Base-by-base conservation (phyloP, 768 basidiomycete genomes). In the Strobilomyces dryophilus region DNA sequence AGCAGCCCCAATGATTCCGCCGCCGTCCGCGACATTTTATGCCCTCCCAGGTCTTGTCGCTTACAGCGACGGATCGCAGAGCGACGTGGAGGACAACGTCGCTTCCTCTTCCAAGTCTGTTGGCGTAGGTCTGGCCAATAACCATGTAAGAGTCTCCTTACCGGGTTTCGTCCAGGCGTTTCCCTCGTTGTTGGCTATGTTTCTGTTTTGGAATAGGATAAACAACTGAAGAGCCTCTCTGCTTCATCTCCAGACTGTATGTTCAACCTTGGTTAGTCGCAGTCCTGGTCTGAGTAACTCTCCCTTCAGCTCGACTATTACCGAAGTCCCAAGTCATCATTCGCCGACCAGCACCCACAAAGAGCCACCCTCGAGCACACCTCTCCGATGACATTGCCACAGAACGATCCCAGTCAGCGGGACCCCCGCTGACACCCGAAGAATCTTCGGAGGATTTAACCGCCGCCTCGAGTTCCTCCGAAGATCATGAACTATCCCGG, bases 201-300 rank as follows among this genome's bases (percentile, higher is more conserved):
- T 79, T 83, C 78, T 74, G 68, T 74, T 71, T 79, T 65, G 81
- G 64, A 82, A 74, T 77, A 87, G 85, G 84, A 83, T 75, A 77
- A 76, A 64, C 71, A 73, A 69, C 68, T 73, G 61, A 82, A 78
- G 66, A 45, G 54, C 9, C 17, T 52, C 35, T 56, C 59, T 54
- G 21, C 58, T 57, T 61, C 61, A 37, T 56, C 55, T 24, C 56
- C 69, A 71, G 69, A 71, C 54, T 48, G 69, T 70, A 48, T 15
- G 68, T 62, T 21, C 15, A 26, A 12, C 27, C 5, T 54, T 54
- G 2, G 14, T 39, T 11, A 12, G 15, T 29, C 14, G 5, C 35
- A 17, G 8, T 12, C 29, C 5, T 7, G 2, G 31, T 49, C 8
- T 49, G 17, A 45, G n/a, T 12, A 31, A 42, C 15, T 11, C 17